phyloP scores from a whole-genome alignment of 2,329 filamentous ascomycete genomes.

The Colletotrichum limetticola region DNA sequence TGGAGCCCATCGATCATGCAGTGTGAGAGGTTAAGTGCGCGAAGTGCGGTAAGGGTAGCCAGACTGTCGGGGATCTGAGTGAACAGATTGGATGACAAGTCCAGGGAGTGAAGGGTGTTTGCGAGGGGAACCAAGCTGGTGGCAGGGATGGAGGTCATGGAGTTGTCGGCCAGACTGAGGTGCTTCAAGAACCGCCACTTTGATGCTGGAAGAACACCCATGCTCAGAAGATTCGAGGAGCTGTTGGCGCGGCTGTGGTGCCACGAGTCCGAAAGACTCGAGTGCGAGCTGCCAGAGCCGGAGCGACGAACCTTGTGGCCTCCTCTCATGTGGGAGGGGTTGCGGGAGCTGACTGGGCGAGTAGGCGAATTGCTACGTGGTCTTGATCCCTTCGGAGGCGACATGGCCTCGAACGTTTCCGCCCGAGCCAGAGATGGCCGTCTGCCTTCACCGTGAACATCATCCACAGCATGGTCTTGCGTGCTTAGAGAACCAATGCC shows the following conservation, averaged over 20 bases:
- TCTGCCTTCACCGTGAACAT: slow-evolving; percentile 48
- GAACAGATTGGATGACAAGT: slow-evolving; percentile 93
- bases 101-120: slow-evolving; percentile 89
- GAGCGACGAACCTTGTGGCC: slow-evolving; percentile 85
- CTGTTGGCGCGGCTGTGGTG: slow-evolving; percentile 72
- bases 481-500: slow-evolving; percentile 69
- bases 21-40: slow-evolving; percentile 91
- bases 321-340: slow-evolving; percentile 74
- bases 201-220: slow-evolving; percentile 79
- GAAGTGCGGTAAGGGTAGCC: slow-evolving; percentile 84
- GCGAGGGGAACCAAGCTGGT: slow-evolving; percentile 83
- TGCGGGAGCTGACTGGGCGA: slow-evolving; percentile 80
- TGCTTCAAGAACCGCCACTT: slow-evolving; percentile 98
- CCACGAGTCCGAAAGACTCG: slow-evolving; percentile 75
- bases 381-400: slow-evolving; percentile 57
- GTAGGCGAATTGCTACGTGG: slow-evolving; percentile 85
- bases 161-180: slow-evolving; percentile 91
- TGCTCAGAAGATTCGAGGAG: slow-evolving; percentile 79
- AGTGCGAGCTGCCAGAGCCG: slow-evolving; percentile 92
- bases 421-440: slow-evolving; percentile 58
- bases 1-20: slow-evolving; percentile 98
- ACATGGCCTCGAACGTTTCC: slow-evolving; percentile 59
- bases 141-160: slow-evolving; percentile 81
- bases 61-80: slow-evolving; percentile 94
- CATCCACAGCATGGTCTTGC: slow-evolving; percentile 61